Evolutionary conservation across 805 yeast genomes (phyloP).

Genomic region (Metschnikowia dekortorum): DNA sequence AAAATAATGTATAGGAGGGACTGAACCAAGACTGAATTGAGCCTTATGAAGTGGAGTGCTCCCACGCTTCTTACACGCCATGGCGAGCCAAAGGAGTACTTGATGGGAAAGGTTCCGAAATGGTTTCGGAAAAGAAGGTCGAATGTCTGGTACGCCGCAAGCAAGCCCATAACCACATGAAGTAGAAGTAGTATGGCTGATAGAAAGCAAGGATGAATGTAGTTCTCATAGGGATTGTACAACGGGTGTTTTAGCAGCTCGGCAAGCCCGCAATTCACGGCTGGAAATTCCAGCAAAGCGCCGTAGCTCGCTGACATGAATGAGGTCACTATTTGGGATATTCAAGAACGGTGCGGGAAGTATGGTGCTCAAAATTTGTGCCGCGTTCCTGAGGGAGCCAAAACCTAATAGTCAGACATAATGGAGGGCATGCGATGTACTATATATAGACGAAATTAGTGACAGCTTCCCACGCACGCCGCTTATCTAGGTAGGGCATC

Average conservation of each 20-base stretch:
- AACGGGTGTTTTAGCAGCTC: slow-evolving; percentile 19
- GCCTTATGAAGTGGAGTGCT: slow-evolving; percentile 12
- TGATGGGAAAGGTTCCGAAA: slow-evolving; percentile 20
- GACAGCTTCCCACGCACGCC: not conserved
- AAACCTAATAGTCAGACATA: not conserved
- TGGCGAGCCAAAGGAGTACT: slow-evolving; percentile 22
- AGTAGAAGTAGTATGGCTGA: slow-evolving; percentile 9
- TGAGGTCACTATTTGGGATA: not conserved
- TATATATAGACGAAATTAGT: not conserved
- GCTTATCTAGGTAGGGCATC: not conserved
- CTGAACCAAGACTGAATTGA: slow-evolving; percentile 15
- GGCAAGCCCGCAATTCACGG: slow-evolving; percentile 6
- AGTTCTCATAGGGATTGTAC: slow-evolving; percentile 20
- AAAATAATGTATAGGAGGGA: slow-evolving; percentile 12
- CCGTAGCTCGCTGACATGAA: not conserved
- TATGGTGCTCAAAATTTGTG: too few relatives aligned
- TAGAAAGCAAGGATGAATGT: slow-evolving; percentile 29
- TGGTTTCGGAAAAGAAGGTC: slow-evolving; percentile 15
- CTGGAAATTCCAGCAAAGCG: not conserved
- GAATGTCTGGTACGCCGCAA: slow-evolving; percentile 16
- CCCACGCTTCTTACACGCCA: slow-evolving; percentile 15
- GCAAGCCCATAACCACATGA: slow-evolving; percentile 13
- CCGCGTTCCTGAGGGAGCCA: not conserved
- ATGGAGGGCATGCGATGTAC: not conserved
- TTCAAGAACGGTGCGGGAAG: too few relatives aligned